Conservation (phyloP, 257 asterid genomes). For the Capsicum rhomboideum region DNA sequence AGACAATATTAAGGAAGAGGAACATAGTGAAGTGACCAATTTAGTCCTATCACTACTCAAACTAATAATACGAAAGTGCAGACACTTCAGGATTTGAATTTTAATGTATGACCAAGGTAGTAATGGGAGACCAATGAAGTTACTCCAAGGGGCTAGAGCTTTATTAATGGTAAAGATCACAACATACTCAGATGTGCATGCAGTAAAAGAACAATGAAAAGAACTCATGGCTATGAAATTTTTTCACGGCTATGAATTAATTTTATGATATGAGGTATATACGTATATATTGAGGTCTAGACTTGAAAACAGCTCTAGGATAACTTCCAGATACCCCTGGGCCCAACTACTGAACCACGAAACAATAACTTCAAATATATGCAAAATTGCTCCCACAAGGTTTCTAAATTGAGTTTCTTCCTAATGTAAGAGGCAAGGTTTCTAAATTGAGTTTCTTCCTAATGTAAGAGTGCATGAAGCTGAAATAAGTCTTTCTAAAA, state of each 20-base stretch:
- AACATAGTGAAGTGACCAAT: background rate
- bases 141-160: background rate
- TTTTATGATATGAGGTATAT: background rate
- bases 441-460: background rate
- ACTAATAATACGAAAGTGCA: background rate
- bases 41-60: background rate
- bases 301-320: background rate
- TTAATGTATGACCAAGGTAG: background rate
- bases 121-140: background rate
- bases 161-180: background rate
- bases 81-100: background rate
- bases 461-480: background rate
- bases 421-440: background rate
- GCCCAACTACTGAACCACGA: background rate
- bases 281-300: background rate
- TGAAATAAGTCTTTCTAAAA: background rate
- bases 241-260: background rate
- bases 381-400: background rate
- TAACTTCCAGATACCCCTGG: background rate
- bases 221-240: background rate
- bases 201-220: background rate
- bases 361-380: background rate
- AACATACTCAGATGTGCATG: background rate
- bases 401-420: background rate
- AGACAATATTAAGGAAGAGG: background rate